phyloP scores from a whole-genome alignment of 768 basidiomycete genomes.

The Tricholomella constricta region DNA sequence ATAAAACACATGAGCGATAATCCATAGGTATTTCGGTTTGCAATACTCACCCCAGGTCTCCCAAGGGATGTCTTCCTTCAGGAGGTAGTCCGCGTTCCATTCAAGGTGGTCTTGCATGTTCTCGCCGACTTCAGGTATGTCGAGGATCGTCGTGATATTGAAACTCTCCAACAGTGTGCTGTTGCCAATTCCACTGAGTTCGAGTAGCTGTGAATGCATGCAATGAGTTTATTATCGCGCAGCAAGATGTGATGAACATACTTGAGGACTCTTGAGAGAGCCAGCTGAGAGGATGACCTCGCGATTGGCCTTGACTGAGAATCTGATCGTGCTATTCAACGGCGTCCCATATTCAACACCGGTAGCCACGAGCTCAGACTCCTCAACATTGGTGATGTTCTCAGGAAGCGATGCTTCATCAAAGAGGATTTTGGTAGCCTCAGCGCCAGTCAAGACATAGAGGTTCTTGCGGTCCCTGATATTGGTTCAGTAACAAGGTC shows the following conservation, averaged over 20 bases:
- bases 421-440: slow-evolving; percentile 27
- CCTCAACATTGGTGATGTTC: not conserved
- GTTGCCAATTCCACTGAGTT: slow-evolving; percentile 49
- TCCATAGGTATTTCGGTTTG: no score
- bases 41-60: slow-evolving; percentile 10
- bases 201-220: slow-evolving; percentile 39
- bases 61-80: slow-evolving; percentile 14
- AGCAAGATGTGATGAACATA: not conserved
- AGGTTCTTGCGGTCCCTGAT: slow-evolving; percentile 28
- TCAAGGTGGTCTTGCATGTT: slow-evolving; percentile 14
- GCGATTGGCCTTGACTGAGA: slow-evolving; percentile 37
- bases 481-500: not conserved
- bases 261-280: slow-evolving; percentile 16
- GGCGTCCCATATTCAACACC: slow-evolving; percentile 44
- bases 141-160: slow-evolving; percentile 6
- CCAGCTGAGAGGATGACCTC: slow-evolving; percentile 52
- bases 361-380: slow-evolving; percentile 30
- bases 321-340: slow-evolving; percentile 23
- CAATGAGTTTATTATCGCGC: not conserved
- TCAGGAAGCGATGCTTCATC: not conserved
- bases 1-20: not conserved
- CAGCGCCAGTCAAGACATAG: slow-evolving; percentile 32
- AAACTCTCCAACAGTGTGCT: slow-evolving; percentile 34
- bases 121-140: slow-evolving; percentile 14
- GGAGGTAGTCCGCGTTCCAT: slow-evolving; percentile 15